phyloP scores from a whole-genome alignment of 345 rosid species.

The Citrus medica region DNA sequence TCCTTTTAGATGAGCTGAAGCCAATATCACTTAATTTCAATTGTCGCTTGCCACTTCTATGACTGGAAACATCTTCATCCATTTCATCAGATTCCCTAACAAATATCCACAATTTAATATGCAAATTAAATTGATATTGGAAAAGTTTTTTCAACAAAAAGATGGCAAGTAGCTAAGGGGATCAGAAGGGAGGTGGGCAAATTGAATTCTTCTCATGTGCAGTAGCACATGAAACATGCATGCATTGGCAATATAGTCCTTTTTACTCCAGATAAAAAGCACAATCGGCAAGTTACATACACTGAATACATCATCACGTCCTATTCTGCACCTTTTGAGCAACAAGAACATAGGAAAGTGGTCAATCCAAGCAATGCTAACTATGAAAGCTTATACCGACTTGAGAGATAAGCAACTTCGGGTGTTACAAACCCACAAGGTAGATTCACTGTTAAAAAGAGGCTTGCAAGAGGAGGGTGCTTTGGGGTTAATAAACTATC shows the following conservation, averaged over 20 bases:
- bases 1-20: conserved; percentile 56
- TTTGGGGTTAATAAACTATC: too few species aligned
- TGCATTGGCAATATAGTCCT: not conserved
- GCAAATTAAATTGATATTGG: not conserved
- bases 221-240: not conserved
- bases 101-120: not conserved
- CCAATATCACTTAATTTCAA: conserved; percentile 69
- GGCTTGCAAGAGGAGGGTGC: too few species aligned
- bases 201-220: not conserved
- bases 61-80: conserved; percentile 50
- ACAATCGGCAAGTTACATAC: not conserved
- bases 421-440: too few species aligned
- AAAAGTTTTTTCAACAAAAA: not conserved
- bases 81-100: conserved; percentile 67
- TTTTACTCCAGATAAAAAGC: not conserved
- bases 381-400: too few species aligned
- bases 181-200: not conserved
- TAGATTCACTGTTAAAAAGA: too few species aligned
- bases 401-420: too few species aligned
- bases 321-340: too few species aligned
- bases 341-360: too few species aligned
- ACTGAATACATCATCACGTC: not conserved
- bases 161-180: not conserved
- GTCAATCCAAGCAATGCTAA: too few species aligned
- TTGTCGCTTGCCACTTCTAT: conserved; percentile 54